Evolutionary conservation across 2,329 filamentous ascomycete species (phyloP).

Genomic region (Microdochium nivale): DNA sequence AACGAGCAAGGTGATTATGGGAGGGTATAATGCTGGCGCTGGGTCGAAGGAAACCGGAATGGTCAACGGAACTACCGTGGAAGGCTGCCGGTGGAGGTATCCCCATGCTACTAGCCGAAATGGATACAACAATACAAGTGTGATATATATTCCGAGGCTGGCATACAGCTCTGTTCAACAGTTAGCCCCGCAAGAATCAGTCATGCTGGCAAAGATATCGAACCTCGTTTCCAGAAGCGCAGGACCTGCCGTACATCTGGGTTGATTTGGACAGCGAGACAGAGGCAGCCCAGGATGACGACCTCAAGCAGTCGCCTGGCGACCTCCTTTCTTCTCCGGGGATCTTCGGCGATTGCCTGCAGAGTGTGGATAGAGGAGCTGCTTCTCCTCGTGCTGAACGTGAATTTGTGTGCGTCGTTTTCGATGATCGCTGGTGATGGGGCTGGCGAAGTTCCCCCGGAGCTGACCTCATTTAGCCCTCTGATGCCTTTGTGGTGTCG

Average conservation of each 20-base stretch:
- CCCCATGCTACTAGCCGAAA: slow-evolving; percentile 45
- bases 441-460: slow-evolving; percentile 46
- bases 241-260: slow-evolving; percentile 35
- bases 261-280: slow-evolving; percentile 38
- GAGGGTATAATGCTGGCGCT: slow-evolving; percentile 82
- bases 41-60: slow-evolving; percentile 80
- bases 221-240: slow-evolving; percentile 41
- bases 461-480: slow-evolving; percentile 45
- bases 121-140: slow-evolving; percentile 47
- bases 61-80: slow-evolving; percentile 30
- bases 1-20: slow-evolving; percentile 66
- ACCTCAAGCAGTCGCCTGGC: slow-evolving; percentile 44
- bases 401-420: slow-evolving; percentile 23
- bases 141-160: slow-evolving; percentile 22
- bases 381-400: slow-evolving; percentile 12
- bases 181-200: background rate
- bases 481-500: slow-evolving; percentile 71
- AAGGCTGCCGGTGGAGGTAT: slow-evolving; percentile 28
- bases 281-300: slow-evolving; percentile 39
- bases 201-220: background rate
- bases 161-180: slow-evolving; percentile 30
- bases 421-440: slow-evolving; percentile 38
- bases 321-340: slow-evolving; percentile 39
- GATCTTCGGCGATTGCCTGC: slow-evolving; percentile 20
- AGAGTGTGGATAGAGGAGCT: slow-evolving; percentile 13